Evolutionary conservation across 2,329 filamentous ascomycete species (phyloP), one percentile per base, ranked within the genome.

Genomic region (Aureobasidium pullulans): DNA sequence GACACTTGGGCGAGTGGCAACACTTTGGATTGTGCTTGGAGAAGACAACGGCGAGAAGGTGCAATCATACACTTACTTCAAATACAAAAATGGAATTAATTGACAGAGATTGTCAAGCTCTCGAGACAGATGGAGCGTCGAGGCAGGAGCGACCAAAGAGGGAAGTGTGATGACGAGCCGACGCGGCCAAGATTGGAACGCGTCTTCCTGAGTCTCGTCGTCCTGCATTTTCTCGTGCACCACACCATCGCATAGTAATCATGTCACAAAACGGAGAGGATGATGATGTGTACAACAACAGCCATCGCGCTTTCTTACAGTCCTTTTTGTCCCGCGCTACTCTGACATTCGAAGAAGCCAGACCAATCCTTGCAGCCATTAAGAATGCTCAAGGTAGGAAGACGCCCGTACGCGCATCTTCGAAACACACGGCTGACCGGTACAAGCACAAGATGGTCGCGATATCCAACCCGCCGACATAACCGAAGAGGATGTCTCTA

Each of bases 241-340:
- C 23, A 6, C 52, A 2, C 28, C 29, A 19, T 3, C n/a, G 19
- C 36, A 42, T 11, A 2, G 37, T 37, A 32, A 48, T 13, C 19
- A 57, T 57, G 54, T 57, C 54, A 9, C 29, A 57, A 44, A 32
- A 40, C 29, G 34, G 15, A 54, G 57, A 53, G 8, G 13, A 29
- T 11, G 47, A 60, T 19, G 28, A 34, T 8, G 59, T 66, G 60
- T 86, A 85, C 67, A 75, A 80, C 66, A 78, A 95, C 70, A 81
- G 80, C 62, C 89, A 96, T 71, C 87, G 90, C 60, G 92, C 93
- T 8, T 96, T 99, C 69, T 79, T 97, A 0, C 94, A 99, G 74
- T 89, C 89, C 50, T 85, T 99, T 65, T 80, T 96, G 72, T 84
- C 89, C 3, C 85, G 86, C 52, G 88, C 89, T 23, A 84, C 85